phyloP scores from a whole-genome alignment of 306 rosid species.

The Quercus gilva region DNA sequence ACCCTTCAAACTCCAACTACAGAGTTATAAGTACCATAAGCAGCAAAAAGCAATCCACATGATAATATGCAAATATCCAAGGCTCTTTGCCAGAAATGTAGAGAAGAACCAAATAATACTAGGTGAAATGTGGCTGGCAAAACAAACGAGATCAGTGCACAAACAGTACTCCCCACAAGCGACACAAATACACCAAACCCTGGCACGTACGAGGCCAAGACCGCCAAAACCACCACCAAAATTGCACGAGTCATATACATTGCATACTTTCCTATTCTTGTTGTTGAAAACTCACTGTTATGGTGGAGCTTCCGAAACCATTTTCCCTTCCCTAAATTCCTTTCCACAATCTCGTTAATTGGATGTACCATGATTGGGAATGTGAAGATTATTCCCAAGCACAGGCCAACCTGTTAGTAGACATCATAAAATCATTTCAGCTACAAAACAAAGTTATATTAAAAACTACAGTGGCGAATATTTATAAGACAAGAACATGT shows the following conservation, averaged over 20 bases:
- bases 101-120: constrained; percentile 60
- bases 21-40: constrained; percentile 72
- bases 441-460: background rate
- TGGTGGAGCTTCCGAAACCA: constrained; percentile 22
- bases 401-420: constrained; percentile 66
- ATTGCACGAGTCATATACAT: constrained; percentile 54
- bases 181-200: constrained; percentile 72
- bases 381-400: constrained; percentile 77
- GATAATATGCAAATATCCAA: constrained; percentile 54
- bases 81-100: constrained; percentile 48
- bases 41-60: constrained; percentile 71
- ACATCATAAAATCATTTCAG: background rate
- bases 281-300: constrained; percentile 21
- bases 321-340: constrained; percentile 25
- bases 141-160: constrained; percentile 81
- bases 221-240: constrained; percentile 57
- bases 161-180: constrained; percentile 81
- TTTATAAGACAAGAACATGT: background rate
- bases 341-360: constrained; percentile 77
- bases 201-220: constrained; percentile 67
- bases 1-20: constrained; percentile 50
- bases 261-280: constrained; percentile 23
- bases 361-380: constrained; percentile 91
- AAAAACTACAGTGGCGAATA: background rate
- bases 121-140: constrained; percentile 84